Conservation (phyloP, 2,329 filamentous ascomycete species). For the Monosporascus ibericus region DNA sequence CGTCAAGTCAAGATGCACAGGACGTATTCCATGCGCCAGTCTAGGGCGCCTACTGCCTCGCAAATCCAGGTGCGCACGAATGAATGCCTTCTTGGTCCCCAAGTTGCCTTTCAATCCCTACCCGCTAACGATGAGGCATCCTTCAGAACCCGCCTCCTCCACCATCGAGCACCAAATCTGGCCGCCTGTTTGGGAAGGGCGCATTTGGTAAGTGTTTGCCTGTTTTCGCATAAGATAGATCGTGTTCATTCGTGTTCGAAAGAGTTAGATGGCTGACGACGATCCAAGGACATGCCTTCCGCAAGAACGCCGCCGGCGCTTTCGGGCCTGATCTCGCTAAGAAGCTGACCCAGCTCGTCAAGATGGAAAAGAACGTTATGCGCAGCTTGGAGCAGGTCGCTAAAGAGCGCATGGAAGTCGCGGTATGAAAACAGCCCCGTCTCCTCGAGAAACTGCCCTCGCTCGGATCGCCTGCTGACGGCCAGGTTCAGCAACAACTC, state of each 20-base stretch:
- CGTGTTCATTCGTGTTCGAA: not conserved
- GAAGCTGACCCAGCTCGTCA: conserved; percentile 95
- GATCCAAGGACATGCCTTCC: conserved; percentile 55
- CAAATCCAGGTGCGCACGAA: conserved; percentile 48
- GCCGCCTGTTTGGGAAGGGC: conserved; percentile 79
- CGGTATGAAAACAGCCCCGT: conserved; percentile 55
- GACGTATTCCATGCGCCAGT: conserved; percentile 98
- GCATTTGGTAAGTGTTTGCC: conserved; percentile 66
- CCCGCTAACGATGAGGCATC: conserved; percentile 1
- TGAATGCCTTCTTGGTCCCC: conserved; percentile 5
- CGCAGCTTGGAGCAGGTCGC: conserved; percentile 93
- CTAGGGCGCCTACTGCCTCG: conserved; percentile 90
- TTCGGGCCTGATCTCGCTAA: conserved; percentile 86
- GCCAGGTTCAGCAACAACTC: conserved; percentile 74
- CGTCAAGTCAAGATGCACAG: conserved; percentile 71
- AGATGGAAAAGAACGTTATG: conserved; percentile 99
- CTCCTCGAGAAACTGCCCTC: not conserved
- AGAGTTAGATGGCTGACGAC: conserved; percentile 14
- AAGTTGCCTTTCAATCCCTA: not conserved
- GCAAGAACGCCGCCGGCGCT: conserved; percentile 68
- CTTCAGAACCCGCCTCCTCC: conserved; percentile 89
- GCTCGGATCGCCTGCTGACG: conserved; percentile 5
- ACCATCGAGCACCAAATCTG: conserved; percentile 82
- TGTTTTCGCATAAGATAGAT: not conserved
- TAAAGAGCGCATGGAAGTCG: conserved; percentile 96